These are phyloP conservation scores for Hanseniaspora occidentalis DNA, from an alignment of 805 yeast species.

Conservation along the genomic window DNA sequence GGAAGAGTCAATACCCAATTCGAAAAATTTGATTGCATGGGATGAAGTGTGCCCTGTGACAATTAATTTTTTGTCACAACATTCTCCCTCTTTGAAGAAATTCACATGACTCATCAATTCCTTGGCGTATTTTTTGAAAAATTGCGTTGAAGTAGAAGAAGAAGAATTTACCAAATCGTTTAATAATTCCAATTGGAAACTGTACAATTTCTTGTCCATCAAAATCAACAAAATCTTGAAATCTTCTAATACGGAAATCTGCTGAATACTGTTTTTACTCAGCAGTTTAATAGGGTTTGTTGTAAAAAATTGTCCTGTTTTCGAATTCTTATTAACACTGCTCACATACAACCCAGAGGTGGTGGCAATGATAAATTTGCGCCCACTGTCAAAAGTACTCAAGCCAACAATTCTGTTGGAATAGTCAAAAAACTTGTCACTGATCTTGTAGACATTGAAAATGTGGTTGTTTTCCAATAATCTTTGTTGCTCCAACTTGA, in stretches of 20 bases:
- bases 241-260: conserved; percentile 84
- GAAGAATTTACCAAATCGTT: conserved; percentile 14
- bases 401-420: conserved; percentile 77
- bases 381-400: conserved; percentile 89
- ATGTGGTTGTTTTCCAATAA: conserved; percentile 64
- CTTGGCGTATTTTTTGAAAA: conserved; percentile 48
- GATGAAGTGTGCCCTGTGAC: conserved; percentile 81
- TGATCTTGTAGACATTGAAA: conserved; percentile 63
- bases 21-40: conserved; percentile 74
- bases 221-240: conserved; percentile 72
- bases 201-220: conserved; percentile 69
- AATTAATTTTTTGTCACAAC: conserved; percentile 77
- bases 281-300: conserved; percentile 68
- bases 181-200: conserved; percentile 64
- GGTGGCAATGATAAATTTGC: conserved; percentile 81
- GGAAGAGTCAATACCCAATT: conserved; percentile 67
- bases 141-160: conserved; percentile 25
- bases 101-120: conserved; percentile 79
- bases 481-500: conserved; percentile 66
- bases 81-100: conserved; percentile 86
- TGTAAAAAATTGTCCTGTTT: conserved; percentile 38
- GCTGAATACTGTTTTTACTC: conserved; percentile 65
- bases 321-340: conserved; percentile 33
- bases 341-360: conserved; percentile 83
- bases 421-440: conserved; percentile 63